Evolutionary conservation across 495 filamentous ascomycete genomes (phyloP).

Genomic region (Diplogelasinospora grovesii): DNA sequence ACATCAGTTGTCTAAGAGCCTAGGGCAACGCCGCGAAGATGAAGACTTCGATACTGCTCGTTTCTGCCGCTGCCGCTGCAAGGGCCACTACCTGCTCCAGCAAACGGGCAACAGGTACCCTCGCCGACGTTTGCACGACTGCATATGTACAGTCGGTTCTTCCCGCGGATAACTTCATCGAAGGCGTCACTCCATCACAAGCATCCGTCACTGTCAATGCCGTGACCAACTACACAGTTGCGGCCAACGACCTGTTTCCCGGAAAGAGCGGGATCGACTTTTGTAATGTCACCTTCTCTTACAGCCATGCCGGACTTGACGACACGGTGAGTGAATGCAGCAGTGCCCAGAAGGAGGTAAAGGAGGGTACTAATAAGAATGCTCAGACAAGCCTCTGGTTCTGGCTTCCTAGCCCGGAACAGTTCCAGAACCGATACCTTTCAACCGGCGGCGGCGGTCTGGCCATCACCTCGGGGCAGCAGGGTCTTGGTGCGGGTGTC

Average conservation of each 20-base stretch:
- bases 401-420: slow-evolving; percentile 32
- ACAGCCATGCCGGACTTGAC: slow-evolving; percentile 31
- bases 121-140: slow-evolving; percentile 4
- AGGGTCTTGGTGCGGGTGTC: slow-evolving; percentile 33
- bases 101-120: no score
- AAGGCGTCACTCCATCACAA: neutral
- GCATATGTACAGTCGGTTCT: slow-evolving; percentile 2
- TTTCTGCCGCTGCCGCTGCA: no score
- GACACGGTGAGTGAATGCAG: slow-evolving; percentile 31
- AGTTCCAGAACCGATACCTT: slow-evolving; percentile 38
- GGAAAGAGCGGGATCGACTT: slow-evolving; percentile 16
- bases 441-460: slow-evolving; percentile 42
- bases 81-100: no score
- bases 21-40: no score
- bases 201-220: slow-evolving; percentile 2
- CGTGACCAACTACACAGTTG: slow-evolving; percentile 6
- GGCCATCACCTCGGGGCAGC: slow-evolving; percentile 38
- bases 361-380: no score
- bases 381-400: no score
- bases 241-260: slow-evolving; percentile 4
- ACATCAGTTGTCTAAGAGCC: no score
- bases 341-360: no score
- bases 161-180: neutral
- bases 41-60: no score
- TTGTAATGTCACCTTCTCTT: slow-evolving; percentile 43